A percentile compares a stretch with the other conserved stretches of the same genome.
Conservation (phyloP, 1,284 basidiomycete species). For the Melampsora allii-populina region DNA sequence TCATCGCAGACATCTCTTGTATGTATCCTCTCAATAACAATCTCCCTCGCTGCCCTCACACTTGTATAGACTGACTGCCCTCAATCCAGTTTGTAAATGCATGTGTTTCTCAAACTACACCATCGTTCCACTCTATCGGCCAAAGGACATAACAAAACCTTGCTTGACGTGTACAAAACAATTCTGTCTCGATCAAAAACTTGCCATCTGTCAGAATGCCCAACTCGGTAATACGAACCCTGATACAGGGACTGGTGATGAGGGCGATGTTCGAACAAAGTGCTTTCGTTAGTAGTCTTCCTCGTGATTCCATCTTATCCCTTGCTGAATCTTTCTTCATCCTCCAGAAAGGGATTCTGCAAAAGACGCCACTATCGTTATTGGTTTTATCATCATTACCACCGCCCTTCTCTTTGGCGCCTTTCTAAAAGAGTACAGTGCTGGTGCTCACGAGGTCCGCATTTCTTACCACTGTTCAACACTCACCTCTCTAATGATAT, state of each 20-base stretch:
- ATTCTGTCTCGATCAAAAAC: constrained; percentile 51
- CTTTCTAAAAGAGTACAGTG: constrained; percentile 23
- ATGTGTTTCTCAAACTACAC: constrained; percentile 54
- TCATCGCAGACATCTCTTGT: too few species aligned
- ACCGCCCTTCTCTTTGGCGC: constrained; percentile 39
- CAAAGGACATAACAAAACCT: constrained; percentile 48
- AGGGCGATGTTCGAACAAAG: constrained; percentile 53
- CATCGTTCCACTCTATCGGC: constrained; percentile 50
- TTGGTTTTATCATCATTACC: constrained; percentile 47
- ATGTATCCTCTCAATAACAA: too few species aligned
- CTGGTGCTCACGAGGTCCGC: constrained; percentile 1
- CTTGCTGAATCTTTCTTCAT: not conserved
- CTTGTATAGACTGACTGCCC: too few species aligned
- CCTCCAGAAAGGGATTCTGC: constrained; percentile 49
- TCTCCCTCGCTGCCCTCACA: too few species aligned
- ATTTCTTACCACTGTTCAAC: not conserved
- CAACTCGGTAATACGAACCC: constrained; percentile 49
- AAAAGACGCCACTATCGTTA: constrained; percentile 51
- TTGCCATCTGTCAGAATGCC: constrained; percentile 51
- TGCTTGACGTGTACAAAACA: constrained; percentile 52
- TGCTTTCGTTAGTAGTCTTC: constrained; percentile 48
- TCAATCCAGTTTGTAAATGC: constrained; percentile 51
- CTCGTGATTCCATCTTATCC: not conserved
- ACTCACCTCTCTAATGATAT: not conserved
- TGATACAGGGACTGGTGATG: constrained; percentile 52